These are phyloP conservation scores for Glarea lozoyensis DNA, from an alignment of 495 filamentous ascomycete species.

Conservation along the genomic window DNA sequence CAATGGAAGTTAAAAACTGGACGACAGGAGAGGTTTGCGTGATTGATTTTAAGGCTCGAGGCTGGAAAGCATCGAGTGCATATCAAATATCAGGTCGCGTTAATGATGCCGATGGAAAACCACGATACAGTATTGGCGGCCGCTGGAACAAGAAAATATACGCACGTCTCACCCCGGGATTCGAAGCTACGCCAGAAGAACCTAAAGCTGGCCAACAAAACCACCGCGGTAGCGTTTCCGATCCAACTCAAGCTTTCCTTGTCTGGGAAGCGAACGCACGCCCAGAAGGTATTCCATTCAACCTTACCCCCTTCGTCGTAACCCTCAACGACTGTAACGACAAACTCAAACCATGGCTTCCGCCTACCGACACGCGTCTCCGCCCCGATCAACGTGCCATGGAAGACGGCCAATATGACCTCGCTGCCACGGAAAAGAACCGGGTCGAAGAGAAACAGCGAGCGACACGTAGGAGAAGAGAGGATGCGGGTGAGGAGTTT, in stretches of 20 bases:
- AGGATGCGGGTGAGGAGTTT: slow-evolving; percentile 72
- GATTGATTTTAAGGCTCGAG: slow-evolving; percentile 92
- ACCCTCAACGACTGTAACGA: slow-evolving; percentile 87
- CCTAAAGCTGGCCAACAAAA: slow-evolving; percentile 26
- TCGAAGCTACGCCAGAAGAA: slow-evolving; percentile 62
- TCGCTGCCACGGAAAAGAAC: slow-evolving; percentile 90
- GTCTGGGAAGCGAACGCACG: slow-evolving; percentile 85
- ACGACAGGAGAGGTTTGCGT: slow-evolving; percentile 83
- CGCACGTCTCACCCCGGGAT: slow-evolving; percentile 85
- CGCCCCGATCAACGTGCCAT: slow-evolving; percentile 96
- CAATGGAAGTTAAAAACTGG: slow-evolving; percentile 96
- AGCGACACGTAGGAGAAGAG: slow-evolving; percentile 61
- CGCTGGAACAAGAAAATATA: slow-evolving; percentile 98
- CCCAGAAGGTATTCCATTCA: slow-evolving; percentile 84
- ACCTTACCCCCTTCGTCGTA: slow-evolving; percentile 91
- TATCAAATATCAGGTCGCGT: slow-evolving; percentile 84
- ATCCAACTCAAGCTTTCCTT: slow-evolving; percentile 65
- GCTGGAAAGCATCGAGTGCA: slow-evolving; percentile 87
- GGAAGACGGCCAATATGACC: slow-evolving; percentile 93
- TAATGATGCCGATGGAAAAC: slow-evolving; percentile 59
- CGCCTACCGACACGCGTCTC: slow-evolving; percentile 85
- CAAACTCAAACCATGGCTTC: slow-evolving; percentile 57
- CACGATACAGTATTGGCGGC: slow-evolving; percentile 82
- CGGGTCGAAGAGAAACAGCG: slow-evolving; percentile 91
- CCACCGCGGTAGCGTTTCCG: slow-evolving; percentile 34